phyloP scores from a whole-genome alignment of 805 yeast species.

The Ogataea ganodermae region DNA sequence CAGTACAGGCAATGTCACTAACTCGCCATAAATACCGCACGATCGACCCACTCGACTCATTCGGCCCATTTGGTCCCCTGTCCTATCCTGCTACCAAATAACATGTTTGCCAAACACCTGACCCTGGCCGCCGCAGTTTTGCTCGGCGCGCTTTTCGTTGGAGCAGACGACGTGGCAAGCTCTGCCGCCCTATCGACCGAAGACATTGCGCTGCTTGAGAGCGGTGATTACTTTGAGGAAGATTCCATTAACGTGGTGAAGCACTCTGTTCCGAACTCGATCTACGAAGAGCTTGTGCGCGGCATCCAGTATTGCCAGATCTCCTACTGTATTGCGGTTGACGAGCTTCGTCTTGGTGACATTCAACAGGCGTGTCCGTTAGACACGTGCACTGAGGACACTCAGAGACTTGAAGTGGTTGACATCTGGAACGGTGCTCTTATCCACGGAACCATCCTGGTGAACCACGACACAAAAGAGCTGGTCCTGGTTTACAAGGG shows the following conservation, averaged over 20 bases:
- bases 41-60: neutral
- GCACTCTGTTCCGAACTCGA: neutral
- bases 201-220: neutral
- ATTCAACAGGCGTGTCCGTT: slow-evolving; percentile 38
- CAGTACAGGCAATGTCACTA: too few relatives aligned
- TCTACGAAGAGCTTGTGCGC: slow-evolving; percentile 34
- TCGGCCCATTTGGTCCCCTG: neutral
- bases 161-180: neutral
- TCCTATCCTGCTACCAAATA: neutral
- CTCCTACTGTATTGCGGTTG: slow-evolving; percentile 37
- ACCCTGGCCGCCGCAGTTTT: neutral
- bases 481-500: slow-evolving; percentile 64
- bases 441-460: slow-evolving; percentile 58
- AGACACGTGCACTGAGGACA: slow-evolving; percentile 30
- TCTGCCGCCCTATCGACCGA: neutral
- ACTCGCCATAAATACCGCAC: too few relatives aligned
- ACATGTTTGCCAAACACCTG: neutral
- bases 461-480: slow-evolving; percentile 45
- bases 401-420: slow-evolving; percentile 38
- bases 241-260: slow-evolving; percentile 3
- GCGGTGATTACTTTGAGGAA: slow-evolving; percentile 1
- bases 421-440: slow-evolving; percentile 41
- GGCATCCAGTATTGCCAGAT: slow-evolving; percentile 37
- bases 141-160: neutral
- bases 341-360: slow-evolving; percentile 24